These are phyloP conservation scores for Xylariaceae sp. DNA, from an alignment of 2,329 filamentous ascomycete species.

Conservation along the genomic window DNA sequence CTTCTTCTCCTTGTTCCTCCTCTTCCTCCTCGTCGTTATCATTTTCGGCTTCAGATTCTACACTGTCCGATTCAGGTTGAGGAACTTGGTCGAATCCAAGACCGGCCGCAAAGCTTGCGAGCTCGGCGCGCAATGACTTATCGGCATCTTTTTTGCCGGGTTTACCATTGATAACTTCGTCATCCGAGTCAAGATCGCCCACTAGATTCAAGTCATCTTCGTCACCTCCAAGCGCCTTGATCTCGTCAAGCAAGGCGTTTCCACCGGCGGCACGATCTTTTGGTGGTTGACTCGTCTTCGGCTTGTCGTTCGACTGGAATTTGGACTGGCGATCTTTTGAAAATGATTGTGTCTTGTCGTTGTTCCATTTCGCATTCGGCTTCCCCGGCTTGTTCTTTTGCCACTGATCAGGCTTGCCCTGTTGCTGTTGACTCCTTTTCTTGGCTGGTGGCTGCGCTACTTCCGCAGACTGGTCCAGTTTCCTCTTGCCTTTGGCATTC, in stretches of 20 bases:
- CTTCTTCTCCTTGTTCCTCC: slow-evolving; percentile 4
- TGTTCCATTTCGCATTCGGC: slow-evolving; percentile 20
- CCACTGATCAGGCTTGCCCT: slow-evolving; percentile 9
- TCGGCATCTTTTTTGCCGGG: slow-evolving; percentile 36
- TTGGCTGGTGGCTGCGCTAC: slow-evolving; percentile 24
- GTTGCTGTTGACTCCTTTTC: slow-evolving; percentile 22
- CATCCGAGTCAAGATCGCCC: slow-evolving; percentile 48
- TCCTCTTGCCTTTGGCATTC: slow-evolving; percentile 34
- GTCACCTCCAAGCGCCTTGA: slow-evolving; percentile 59
- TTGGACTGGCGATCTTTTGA: slow-evolving; percentile 12
- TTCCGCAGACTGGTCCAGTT: slow-evolving; percentile 38
- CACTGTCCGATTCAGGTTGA: slow-evolving; percentile 36
- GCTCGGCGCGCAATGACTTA: slow-evolving; percentile 45
- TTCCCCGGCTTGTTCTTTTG: slow-evolving; percentile 25
- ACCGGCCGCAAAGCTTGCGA: slow-evolving; percentile 47
- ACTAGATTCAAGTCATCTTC: slow-evolving; percentile 60
- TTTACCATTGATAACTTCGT: slow-evolving; percentile 37
- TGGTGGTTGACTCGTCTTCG: background rate
- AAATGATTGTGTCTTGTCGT: slow-evolving; percentile 18
- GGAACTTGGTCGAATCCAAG: slow-evolving; percentile 43
- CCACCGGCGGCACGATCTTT: slow-evolving; percentile 24
- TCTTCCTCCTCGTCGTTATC: slow-evolving; percentile 26
- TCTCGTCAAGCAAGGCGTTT: slow-evolving; percentile 53
- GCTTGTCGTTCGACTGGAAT: slow-evolving; percentile 8
- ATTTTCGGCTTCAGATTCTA: slow-evolving; percentile 34